phyloP scores from a whole-genome alignment of 305 asterid species.

The Rubia peregrina region DNA sequence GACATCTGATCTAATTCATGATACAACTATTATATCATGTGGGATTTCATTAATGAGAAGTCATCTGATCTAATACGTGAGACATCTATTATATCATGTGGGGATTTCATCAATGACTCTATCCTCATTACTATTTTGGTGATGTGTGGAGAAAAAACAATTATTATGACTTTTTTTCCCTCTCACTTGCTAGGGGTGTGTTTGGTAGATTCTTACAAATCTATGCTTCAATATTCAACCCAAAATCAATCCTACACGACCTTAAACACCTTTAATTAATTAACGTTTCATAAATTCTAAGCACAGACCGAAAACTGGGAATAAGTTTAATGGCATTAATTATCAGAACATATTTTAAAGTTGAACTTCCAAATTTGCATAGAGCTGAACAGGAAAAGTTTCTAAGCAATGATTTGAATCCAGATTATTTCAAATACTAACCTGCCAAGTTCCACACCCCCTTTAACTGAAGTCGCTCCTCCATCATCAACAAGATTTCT shows the following conservation, averaged over 20 bases:
- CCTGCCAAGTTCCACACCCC: conserved; percentile 50
- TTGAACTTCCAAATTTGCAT: not conserved
- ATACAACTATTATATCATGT: too few species aligned
- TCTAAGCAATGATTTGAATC: not conserved
- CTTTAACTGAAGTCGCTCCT: conserved; percentile 37
- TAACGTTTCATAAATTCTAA: not conserved
- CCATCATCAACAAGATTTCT: conserved; percentile 26
- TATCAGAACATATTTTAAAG: not conserved
- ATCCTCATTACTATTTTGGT: not conserved
- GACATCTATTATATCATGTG: not conserved
- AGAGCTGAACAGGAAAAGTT: not conserved
- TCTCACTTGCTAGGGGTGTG: not conserved
- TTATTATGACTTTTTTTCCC: not conserved
- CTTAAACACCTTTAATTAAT: not conserved
- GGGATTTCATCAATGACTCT: not conserved
- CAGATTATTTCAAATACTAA: conserved; percentile 18
- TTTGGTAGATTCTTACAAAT: not conserved
- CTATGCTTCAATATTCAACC: not conserved
- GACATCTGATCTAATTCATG: too few species aligned
- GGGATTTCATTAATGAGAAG: too few species aligned
- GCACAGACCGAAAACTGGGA: not conserved
- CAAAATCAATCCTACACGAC: not conserved
- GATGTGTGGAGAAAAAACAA: not conserved
- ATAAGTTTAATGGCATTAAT: not conserved
- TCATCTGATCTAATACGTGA: not conserved